Evolutionary conservation across 169 alveolate genomes (phyloP), one percentile per base, ranked within the genome.

Genomic region (Plasmodium relictum): DNA sequence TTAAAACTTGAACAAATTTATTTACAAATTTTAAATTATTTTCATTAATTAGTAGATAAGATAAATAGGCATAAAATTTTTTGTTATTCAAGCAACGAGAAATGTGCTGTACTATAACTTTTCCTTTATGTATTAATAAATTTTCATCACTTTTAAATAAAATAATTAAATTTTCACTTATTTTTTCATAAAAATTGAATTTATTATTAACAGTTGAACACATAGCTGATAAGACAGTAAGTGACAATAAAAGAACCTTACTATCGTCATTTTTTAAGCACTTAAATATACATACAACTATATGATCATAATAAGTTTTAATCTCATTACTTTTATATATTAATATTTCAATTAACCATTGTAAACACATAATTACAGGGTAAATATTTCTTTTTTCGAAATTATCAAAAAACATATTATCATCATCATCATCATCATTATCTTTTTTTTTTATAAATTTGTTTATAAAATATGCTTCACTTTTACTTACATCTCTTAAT

Each of bases 1-100:
- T 92, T 72, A 94, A 83, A 12, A 93, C 83, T 45, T 94, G 95
- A 24, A 94, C 91, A 20, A 94, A 66, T 52, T 88, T 76, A 45
- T 73, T 88, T 1, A 94, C 92, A 83, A 83, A 83, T 45, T 37
- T 39, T 16, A 68, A 41, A 42, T 68, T 58, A 3, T 26, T 61
- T 68, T 83, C 91, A 52, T 58, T 18, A 22, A 83, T 83, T 54
- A 83, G 44, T 12, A 72, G 41, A 31, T 83, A 83, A 26, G 54
- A 83, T 56, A 83, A 44, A 71, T 83, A 83, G n/a, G 83, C 91
- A 68, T 52, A 83, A 56, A 83, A 68, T 14, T 83, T 83, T 59
- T 83, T 66, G 31, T 83, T 83, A 59, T 83, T 83, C 4, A 83
- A 59, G 12, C 85, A 83, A 7, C 91, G 71, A 56, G 91, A 68